A percentile compares a stretch with the other conserved stretches of the same genome.
phyloP scores from a whole-genome alignment of 805 yeast genomes.

The Sugiyamaella lignohabitans region DNA sequence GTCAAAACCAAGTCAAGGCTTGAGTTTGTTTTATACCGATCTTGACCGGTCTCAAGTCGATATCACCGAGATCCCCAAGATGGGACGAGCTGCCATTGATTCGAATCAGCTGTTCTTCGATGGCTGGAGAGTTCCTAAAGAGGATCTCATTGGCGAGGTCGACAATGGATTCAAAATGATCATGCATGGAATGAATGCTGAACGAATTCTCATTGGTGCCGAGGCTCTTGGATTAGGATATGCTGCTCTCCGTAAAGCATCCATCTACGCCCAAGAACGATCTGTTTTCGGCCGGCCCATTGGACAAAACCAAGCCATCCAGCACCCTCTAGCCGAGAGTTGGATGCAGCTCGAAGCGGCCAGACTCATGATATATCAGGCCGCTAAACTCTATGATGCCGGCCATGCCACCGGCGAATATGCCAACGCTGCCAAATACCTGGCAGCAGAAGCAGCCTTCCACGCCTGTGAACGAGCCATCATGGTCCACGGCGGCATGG shows the following conservation, averaged over 20 bases:
- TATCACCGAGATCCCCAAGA: slow-evolving; percentile 9
- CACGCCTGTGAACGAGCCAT: slow-evolving; percentile 8
- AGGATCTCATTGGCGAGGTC: slow-evolving; percentile 35
- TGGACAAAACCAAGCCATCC: slow-evolving; percentile 40
- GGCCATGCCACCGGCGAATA: slow-evolving; percentile 21
- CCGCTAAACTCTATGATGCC: slow-evolving; percentile 38
- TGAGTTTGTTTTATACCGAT: slow-evolving; percentile 10
- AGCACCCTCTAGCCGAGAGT: slow-evolving; percentile 38
- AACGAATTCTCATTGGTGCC: slow-evolving; percentile 40
- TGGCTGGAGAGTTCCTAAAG: slow-evolving; percentile 35
- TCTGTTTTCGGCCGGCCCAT: slow-evolving; percentile 36
- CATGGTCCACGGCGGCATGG: slow-evolving; percentile 10
- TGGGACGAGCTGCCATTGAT: slow-evolving; percentile 10
- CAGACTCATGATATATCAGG: slow-evolving; percentile 36
- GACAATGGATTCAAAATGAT: slow-evolving; percentile 41
- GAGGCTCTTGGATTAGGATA: slow-evolving; percentile 40
- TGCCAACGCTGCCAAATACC: slow-evolving; percentile 10
- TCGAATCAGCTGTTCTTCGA: slow-evolving; percentile 24
- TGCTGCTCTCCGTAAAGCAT: slow-evolving; percentile 37
- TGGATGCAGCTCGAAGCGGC: slow-evolving; percentile 40
- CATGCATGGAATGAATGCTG: slow-evolving; percentile 37
- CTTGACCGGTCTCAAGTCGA: slow-evolving; percentile 10
- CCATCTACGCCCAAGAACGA: slow-evolving; percentile 34
- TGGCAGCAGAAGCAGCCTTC: slow-evolving; percentile 10
- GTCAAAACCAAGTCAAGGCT: slow-evolving; percentile 6